A percentile compares a stretch with the other conserved stretches of the same genome.
phyloP scores from a whole-genome alignment of 306 rosid species.

The Rosa lucieae region DNA sequence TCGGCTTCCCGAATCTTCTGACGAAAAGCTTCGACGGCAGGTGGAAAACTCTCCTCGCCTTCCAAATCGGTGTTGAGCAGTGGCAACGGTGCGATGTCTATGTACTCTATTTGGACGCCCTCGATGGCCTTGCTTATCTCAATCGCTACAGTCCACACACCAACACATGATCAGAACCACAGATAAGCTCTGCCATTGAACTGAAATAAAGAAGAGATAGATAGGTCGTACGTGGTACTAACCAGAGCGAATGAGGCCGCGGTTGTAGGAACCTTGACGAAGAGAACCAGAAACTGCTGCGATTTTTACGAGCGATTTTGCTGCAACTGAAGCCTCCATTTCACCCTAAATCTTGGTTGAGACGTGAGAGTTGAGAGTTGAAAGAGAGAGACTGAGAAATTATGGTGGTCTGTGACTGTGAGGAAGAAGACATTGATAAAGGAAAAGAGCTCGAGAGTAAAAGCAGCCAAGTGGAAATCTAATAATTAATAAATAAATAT shows the following conservation, averaged over 20 bases:
- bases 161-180: neutral
- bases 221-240: no score
- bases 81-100: constrained; percentile 66
- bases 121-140: constrained; percentile 44
- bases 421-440: neutral
- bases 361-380: neutral
- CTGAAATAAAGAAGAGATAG: neutral
- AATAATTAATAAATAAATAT: no score
- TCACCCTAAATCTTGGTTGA: neutral
- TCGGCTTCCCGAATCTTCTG: constrained; percentile 57
- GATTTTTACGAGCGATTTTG: constrained; percentile 39
- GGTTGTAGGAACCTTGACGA: constrained; percentile 53
- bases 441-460: no score
- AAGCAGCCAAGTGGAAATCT: neutral
- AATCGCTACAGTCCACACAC: constrained; percentile 39
- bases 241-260: constrained; percentile 71
- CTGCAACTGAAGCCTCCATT: constrained; percentile 28
- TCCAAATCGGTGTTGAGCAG: constrained; percentile 76
- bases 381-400: neutral
- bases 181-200: neutral
- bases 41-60: constrained; percentile 45
- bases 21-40: constrained; percentile 62
- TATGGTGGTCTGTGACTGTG: neutral
- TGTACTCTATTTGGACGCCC: constrained; percentile 56
- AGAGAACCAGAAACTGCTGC: constrained; percentile 68